Percentiles rank a stretch among this genome's conserved stretches.
These are phyloP conservation scores for Opeltia flavorubescens DNA, from an alignment of 495 filamentous ascomycete genomes.

Conservation along the genomic window DNA sequence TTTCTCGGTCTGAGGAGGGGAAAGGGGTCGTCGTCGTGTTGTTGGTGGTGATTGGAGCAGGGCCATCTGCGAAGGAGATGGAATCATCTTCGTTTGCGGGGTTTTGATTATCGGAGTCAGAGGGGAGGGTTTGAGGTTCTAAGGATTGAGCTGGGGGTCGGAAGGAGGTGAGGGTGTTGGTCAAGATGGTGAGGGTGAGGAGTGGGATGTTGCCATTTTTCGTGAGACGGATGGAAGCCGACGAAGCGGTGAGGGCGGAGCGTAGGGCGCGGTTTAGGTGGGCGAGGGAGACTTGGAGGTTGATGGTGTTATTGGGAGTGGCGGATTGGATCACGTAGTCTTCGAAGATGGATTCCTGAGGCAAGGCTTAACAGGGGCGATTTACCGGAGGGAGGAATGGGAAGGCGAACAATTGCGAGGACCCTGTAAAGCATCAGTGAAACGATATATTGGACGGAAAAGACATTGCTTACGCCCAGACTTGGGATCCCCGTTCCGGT, in stretches of 20 bases:
- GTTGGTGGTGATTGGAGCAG: conserved; percentile 30
- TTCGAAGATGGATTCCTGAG: conserved; percentile 72
- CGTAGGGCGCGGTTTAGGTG: conserved; percentile 74
- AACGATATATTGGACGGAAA: not conserved
- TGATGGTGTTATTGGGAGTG: conserved; percentile 67
- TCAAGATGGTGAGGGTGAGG: conserved; percentile 70
- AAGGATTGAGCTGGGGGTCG: conserved; percentile 12
- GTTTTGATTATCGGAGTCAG: conserved; percentile 14
- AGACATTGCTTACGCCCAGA: conserved; percentile 68
- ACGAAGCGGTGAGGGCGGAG: conserved; percentile 61
- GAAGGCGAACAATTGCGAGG: conserved; percentile 12
- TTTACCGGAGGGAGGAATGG: not conserved
- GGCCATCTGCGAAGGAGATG: not conserved
- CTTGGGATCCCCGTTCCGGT: conserved; percentile 72
- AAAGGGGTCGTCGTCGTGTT: conserved; percentile 24
- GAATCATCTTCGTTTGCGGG: conserved; percentile 11
- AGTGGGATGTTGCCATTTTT: conserved; percentile 80
- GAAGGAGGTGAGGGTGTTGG: conserved; percentile 34
- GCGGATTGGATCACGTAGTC: conserved; percentile 73
- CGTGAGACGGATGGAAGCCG: conserved; percentile 74
- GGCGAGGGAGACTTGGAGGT: conserved; percentile 79
- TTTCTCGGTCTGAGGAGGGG: conserved; percentile 50
- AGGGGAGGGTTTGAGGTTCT: conserved; percentile 13
- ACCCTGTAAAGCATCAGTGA: conserved; percentile 3
- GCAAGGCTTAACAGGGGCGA: conserved; percentile 4